A percentile compares a stretch with the other conserved stretches of the same genome.
phyloP scores from a whole-genome alignment of 805 yeast species.

The Isabelozyma rhagii region DNA sequence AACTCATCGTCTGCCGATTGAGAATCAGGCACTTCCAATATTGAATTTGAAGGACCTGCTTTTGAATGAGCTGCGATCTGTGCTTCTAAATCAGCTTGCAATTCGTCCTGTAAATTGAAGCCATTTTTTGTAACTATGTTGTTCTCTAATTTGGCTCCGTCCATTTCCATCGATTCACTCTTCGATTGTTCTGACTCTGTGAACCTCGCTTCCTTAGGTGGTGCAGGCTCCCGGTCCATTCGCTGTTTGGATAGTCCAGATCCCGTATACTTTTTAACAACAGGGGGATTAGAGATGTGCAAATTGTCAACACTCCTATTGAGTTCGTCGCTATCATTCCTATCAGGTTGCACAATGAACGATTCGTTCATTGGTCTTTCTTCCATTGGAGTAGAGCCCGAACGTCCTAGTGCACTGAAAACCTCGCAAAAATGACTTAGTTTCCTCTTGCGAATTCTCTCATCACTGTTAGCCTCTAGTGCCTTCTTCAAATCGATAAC shows the following conservation, averaged over 20 bases:
- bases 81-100: background rate
- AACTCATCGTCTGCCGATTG: background rate
- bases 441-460: background rate
- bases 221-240: too few species aligned
- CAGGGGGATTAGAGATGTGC: background rate
- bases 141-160: background rate
- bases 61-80: background rate
- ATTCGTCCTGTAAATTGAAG: background rate
- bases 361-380: constrained; percentile 4
- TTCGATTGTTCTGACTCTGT: background rate
- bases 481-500: background rate
- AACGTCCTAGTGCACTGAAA: background rate
- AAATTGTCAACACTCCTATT: constrained; percentile 3
- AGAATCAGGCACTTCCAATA: background rate
- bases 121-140: background rate
- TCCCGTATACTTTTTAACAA: background rate
- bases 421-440: background rate
- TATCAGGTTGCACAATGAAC: background rate
- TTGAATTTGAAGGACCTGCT: background rate
- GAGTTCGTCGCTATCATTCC: constrained; percentile 1
- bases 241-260: background rate
- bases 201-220: background rate
- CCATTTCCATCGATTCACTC: background rate
- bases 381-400: background rate
- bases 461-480: background rate